Conservation (phyloP, 352 stramenopile species). For the Thalassiosira mediterranea region DNA sequence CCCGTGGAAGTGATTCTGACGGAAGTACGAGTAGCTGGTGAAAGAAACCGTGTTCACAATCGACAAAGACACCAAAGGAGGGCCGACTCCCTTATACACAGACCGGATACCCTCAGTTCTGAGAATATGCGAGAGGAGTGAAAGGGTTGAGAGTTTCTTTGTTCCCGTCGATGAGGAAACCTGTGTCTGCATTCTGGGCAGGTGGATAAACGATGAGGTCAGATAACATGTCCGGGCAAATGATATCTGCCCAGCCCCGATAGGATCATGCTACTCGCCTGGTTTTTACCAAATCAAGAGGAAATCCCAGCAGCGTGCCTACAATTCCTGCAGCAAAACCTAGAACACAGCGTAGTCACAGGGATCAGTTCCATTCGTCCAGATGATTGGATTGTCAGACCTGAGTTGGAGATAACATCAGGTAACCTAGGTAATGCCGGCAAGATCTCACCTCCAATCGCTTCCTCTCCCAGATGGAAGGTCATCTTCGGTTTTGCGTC, state of each 20-base stretch:
- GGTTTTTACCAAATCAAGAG: conserved; percentile 75
- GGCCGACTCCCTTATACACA: conserved; percentile 78
- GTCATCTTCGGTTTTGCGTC: conserved; percentile 21
- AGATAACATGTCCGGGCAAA: too few species aligned
- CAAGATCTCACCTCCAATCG: too few species aligned
- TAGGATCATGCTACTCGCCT: too few species aligned
- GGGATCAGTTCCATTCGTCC: too few species aligned
- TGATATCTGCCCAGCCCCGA: too few species aligned
- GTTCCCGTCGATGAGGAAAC: conserved; percentile 14
- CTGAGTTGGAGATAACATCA: too few species aligned
- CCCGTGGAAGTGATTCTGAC: conserved; percentile 62
- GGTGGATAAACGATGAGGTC: too few species aligned
- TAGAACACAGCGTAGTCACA: too few species aligned
- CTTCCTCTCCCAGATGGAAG: conserved; percentile 61
- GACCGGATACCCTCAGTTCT: conserved; percentile 64
- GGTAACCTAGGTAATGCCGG: too few species aligned
- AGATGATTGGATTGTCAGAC: too few species aligned
- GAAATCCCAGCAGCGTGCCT: conserved; percentile 78
- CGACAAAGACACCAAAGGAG: conserved; percentile 73
- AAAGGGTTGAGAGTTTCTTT: conserved; percentile 28
- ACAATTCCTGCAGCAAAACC: conserved; percentile 69
- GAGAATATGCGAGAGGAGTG: conserved; percentile 56
- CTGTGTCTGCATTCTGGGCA: conserved; percentile 58
- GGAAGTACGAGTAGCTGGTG: conserved; percentile 76
- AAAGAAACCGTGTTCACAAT: conserved; percentile 83